Conservation (phyloP, 352 stramenopile species). For the Phytophthora agathidicida region DNA sequence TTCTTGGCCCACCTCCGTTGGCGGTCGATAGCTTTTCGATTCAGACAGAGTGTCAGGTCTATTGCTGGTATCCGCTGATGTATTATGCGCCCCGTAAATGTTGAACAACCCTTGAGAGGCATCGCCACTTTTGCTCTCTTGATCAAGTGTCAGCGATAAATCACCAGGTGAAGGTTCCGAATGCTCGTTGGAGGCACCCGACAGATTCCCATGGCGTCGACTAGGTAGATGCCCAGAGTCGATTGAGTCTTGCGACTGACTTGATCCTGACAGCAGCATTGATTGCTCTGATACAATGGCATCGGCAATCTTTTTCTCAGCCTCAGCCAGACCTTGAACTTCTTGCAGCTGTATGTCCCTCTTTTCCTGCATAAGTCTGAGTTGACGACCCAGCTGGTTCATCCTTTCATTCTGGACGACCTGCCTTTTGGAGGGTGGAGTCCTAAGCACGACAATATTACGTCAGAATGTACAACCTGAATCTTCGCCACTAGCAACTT, state of each 20-base stretch:
- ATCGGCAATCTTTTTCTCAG: conserved; percentile 1
- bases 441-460: conserved; percentile 7
- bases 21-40: conserved; percentile 1
- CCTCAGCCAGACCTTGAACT: too few relatives aligned
- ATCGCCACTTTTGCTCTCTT: conserved; percentile 27
- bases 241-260: conserved; percentile 40
- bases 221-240: conserved; percentile 11
- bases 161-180: conserved; percentile 34
- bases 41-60: conserved; percentile 15
- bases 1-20: background rate
- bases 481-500: background rate
- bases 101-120: conserved; percentile 20
- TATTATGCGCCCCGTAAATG: conserved; percentile 11
- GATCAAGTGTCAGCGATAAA: conserved; percentile 8
- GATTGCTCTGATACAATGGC: background rate
- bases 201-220: conserved; percentile 19
- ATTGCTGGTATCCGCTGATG: background rate
- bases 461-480: background rate
- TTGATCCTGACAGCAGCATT: conserved; percentile 27
- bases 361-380: background rate
- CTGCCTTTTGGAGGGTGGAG: conserved; percentile 23
- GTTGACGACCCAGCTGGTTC: background rate
- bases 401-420: conserved; percentile 13
- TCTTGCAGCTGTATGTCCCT: too few relatives aligned
- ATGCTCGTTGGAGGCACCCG: conserved; percentile 24